Base-by-base conservation (phyloP, 345 rosid species). In the Gossypium sturtianum region DNA sequence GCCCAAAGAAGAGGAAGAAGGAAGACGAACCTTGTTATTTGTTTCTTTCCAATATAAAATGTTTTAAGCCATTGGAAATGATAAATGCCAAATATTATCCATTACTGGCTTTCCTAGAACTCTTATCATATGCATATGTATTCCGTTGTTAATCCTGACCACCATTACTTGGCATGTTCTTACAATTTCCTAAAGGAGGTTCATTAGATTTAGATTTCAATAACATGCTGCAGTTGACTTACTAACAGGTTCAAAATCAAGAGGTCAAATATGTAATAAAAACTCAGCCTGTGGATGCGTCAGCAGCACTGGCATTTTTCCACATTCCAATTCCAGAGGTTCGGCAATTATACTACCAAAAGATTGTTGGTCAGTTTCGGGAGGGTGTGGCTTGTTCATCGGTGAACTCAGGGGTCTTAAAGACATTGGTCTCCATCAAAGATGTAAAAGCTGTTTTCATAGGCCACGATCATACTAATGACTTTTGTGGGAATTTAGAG, bases 391-490 rank as follows among this genome's bases (percentile, higher is more conserved):
- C 98, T 19, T 90, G 97, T 81, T 92, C 98, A 34, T 61, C 66
- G 3, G 86, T 90, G 67, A 84, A 88, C 79, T 82, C 97, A 9
- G 92, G 94, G 69, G 97, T 84, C 69, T 77, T 94, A 47, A 54
- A 81, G 70, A 86, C 84, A 58, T 80, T 90, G n/a, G 76, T 88
- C 65, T 89, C 96, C 12, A 85, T 86, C 86, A 91, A 90, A 73
- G 89, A 88, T 80, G 85, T 94, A 80, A 94, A 89, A 85, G 98
- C 97, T 48, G 91, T 83, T 47, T 92, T 94, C 63, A 72, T 92
- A 51, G 98, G 97, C 19, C 97, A 94, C 74, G 98, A 94, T 78
- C 98, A 94, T 84, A 80, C 48, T 12, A 92, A 94, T 59, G 97
- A 94, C 79, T 92, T 92, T 60, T 94, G 98, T 62, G 98, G 98